These are phyloP conservation scores for Botryotinia calthae DNA, from an alignment of 2,329 filamentous ascomycete genomes.

Conservation along the genomic window DNA sequence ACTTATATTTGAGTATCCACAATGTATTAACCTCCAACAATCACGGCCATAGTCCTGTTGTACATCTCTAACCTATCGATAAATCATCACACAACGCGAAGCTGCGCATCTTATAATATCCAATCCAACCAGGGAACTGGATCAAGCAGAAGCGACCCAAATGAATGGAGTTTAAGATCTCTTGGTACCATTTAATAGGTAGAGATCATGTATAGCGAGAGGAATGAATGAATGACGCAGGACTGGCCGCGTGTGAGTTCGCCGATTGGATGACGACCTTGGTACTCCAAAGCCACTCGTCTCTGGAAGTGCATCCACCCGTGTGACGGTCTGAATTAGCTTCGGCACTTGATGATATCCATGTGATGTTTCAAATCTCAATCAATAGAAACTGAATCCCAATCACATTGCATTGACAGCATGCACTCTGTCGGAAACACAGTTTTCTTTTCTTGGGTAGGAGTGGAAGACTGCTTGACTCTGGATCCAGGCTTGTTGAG, in stretches of 20 bases:
- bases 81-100: too few species aligned
- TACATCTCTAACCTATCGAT: too few species aligned
- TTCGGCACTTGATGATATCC: background rate
- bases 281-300: background rate
- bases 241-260: background rate
- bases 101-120: too few species aligned
- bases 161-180: background rate
- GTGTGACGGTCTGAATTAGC: background rate
- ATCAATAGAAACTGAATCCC: background rate
- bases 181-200: background rate
- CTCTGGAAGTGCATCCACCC: background rate
- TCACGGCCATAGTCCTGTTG: too few species aligned
- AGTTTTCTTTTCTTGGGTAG: background rate
- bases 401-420: background rate
- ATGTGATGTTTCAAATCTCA: background rate
- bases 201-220: background rate
- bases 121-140: background rate
- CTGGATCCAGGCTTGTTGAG: background rate
- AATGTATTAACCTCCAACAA: too few species aligned
- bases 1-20: too few species aligned
- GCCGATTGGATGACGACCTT: background rate
- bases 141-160: background rate
- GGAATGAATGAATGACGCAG: background rate
- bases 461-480: background rate
- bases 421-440: background rate